Evolutionary conservation across 352 stramenopile species (phyloP), one percentile per base, ranked within the genome.

Genomic region (Pythium folliculosum): DNA sequence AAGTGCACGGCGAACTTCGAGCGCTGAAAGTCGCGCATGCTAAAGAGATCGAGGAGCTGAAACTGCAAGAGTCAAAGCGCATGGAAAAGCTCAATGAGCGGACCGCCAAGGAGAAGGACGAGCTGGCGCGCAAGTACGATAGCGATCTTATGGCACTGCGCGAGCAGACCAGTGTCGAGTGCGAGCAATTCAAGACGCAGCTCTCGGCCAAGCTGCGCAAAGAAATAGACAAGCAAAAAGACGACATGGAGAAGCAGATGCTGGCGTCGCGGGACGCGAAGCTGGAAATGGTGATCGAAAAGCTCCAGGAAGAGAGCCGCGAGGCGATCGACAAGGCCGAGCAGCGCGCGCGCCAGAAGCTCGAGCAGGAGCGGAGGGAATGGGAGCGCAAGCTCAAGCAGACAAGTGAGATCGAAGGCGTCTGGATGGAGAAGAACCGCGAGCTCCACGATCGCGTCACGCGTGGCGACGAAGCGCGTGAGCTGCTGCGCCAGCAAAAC

Each of bases 351-450:
- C 72, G 76, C 40, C 72, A 73, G 49, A 89, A 84, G 50, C 80
- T 83, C 23, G 81, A 84, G 51, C 63, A 84, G 17, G 84, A 94
- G 66, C 78, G 75, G 48, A 68, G 76, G n/a, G 84, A 91, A 30
- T 87, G 73, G 64, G 81, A 91, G 65, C 80, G 82, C 54, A 89
- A 91, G 60, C 76, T 90, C 61, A 86, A 88, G 68, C 82, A 91
- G 63, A 88, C 82, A 19, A 84, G 73, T 64, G 82, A 94, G 63
- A 84, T 91, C n/a, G 84, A 92, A 23, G 71, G 70, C 35, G 82
- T 90, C n/a, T 94, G 86, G 86, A 92, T 94, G 83, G 86, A 92
- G 43, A 92, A 94, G 75, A 92, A 89, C 63, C 78, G 82, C 19
- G 83, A 91, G 63, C 66, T 94, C 40, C 83, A 89, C 63, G 86